Conservation (phyloP, 2,329 filamentous ascomycete genomes). For the Rutstroemia sp. region DNA sequence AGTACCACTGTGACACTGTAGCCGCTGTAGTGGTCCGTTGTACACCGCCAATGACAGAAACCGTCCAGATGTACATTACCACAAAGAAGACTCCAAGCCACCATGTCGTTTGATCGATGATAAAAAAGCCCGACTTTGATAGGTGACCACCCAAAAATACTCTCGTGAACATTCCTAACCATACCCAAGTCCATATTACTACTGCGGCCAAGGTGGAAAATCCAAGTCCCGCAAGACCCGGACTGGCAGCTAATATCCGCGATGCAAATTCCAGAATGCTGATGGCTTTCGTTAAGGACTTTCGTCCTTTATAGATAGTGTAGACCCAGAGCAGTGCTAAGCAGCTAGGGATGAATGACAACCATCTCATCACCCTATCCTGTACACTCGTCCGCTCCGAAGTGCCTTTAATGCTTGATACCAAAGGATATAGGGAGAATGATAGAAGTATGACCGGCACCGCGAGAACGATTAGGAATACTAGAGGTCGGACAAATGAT, state of each 20-base stretch:
- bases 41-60: conserved; percentile 78
- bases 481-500: conserved; percentile 80
- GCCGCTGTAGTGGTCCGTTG: conserved; percentile 89
- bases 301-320: conserved; percentile 71
- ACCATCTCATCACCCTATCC: conserved; percentile 82
- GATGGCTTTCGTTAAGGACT: conserved; percentile 74
- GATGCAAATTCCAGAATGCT: conserved; percentile 89
- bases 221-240: conserved; percentile 76
- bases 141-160: conserved; percentile 92
- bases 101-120: conserved; percentile 86
- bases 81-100: conserved; percentile 92
- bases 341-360: conserved; percentile 67
- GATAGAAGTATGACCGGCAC: conserved; percentile 82
- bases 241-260: conserved; percentile 77
- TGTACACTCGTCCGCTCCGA: conserved; percentile 74
- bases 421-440: conserved; percentile 85
- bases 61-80: conserved; percentile 90
- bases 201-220: conserved; percentile 68
- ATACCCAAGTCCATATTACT: conserved; percentile 88
- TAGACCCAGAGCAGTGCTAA: conserved; percentile 76
- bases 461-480: conserved; percentile 71
- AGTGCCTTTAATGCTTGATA: conserved; percentile 77
- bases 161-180: conserved; percentile 93
- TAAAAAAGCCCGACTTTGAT: conserved; percentile 57
- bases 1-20: conserved; percentile 98